Evolutionary conservation across 2,329 filamentous ascomycete genomes (phyloP), one percentile per base, ranked within the genome.

Genomic region (Penicillium sp.): DNA sequence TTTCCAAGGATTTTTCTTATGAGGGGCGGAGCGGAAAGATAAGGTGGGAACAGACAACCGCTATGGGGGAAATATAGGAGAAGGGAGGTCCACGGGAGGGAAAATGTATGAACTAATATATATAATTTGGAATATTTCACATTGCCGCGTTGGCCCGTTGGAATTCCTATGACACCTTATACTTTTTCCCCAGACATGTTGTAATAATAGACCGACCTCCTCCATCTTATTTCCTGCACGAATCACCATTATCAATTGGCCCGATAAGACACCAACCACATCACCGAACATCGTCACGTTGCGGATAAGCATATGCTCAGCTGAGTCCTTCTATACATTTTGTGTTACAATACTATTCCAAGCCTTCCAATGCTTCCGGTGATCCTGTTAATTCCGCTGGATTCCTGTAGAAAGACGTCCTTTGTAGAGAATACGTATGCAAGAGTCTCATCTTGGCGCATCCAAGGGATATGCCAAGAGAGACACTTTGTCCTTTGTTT

Each of bases 251-350:
- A 63, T 64, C 63, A 62, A 64, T 61, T 45, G 50, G 46, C 37
- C 53, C 50, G 61, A 62, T 65, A 66, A 67, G 61, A 62, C 69
- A 61, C 69, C 69, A 71, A 71, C 69, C 69, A 71, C 66, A 62
- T 44, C 56, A 17, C 47, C 45, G 55, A 53, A 45, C 61, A 25
- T 43, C 60, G 56, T 59, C 69, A 70, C 69, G 69, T 70, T 71
- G 26, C 19, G 11, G 47, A 50, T 55, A 50, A 55, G 46, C 33
- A 40, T 30, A 19, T 53, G 17, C 42, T 53, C 50, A 47, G 50
- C 43, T 53, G 48, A 33, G 26, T 41, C 28, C 9, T 33, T 45
- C 22, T 22, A 22, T 45, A 1, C 11, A 31, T 35, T 38, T 28
- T 17, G 36, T 48, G 30, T 31, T 35, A 49, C 36, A 25, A 10